These are phyloP conservation scores for Rhizopogon salebrosus DNA, from an alignment of 768 basidiomycete species.

Conservation along the genomic window DNA sequence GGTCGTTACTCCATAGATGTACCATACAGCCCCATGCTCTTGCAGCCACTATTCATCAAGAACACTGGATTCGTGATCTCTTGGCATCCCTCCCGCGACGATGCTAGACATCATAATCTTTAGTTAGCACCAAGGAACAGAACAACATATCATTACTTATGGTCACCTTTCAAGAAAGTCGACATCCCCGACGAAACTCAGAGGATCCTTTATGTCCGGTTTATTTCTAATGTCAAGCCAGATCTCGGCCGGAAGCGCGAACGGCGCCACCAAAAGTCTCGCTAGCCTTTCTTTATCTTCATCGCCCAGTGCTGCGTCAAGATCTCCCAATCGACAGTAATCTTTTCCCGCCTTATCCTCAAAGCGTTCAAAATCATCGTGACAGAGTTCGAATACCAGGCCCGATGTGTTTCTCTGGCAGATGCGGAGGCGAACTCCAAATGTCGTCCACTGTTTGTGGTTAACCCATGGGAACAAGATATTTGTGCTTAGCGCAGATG, in stretches of 20 bases:
- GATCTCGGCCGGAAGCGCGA: slow-evolving; percentile 14
- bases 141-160: not conserved
- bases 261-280: slow-evolving; percentile 7
- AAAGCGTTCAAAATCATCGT: slow-evolving; percentile 17
- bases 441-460: slow-evolving; percentile 18
- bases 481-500: slow-evolving; percentile 10
- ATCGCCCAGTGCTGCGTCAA: not conserved
- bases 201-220: slow-evolving; percentile 10
- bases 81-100: slow-evolving; percentile 1
- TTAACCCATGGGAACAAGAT: slow-evolving; percentile 19
- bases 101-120: not conserved
- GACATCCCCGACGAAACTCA: slow-evolving; percentile 13
- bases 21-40: slow-evolving; percentile 15
- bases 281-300: slow-evolving; percentile 2
- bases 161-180: slow-evolving; percentile 21
- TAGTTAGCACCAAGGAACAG: slow-evolving; percentile 1
- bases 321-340: not conserved
- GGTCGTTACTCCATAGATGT: slow-evolving; percentile 18
- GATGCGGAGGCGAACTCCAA: slow-evolving; percentile 17
- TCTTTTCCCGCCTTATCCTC: slow-evolving; percentile 11
- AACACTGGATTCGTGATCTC: slow-evolving; percentile 2
- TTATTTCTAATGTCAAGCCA: slow-evolving; percentile 23
- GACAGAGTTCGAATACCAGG: slow-evolving; percentile 16
- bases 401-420: slow-evolving; percentile 11
- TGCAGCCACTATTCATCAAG: not conserved